phyloP scores from a whole-genome alignment of 78 protist species.

The Protostelium mycophagum region DNA sequence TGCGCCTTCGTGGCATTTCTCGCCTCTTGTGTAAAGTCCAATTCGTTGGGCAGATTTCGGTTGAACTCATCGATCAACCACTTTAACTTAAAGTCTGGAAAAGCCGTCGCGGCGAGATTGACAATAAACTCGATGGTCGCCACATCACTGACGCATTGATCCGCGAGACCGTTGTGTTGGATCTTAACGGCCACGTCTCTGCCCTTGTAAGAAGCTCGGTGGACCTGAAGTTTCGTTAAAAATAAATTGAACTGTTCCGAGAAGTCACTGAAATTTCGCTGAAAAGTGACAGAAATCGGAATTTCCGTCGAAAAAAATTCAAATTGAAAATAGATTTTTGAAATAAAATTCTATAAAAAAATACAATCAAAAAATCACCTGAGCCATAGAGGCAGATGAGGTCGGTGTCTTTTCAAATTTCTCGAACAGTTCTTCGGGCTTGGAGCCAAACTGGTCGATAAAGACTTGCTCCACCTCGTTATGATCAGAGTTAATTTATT shows the following conservation, averaged over 20 bases:
- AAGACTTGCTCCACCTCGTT: neutral
- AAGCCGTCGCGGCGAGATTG: neutral
- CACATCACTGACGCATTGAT: slow-evolving; percentile 9
- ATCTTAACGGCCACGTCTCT: slow-evolving; percentile 39
- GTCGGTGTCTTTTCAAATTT: slow-evolving; percentile 18
- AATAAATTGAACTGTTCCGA: too few species aligned
- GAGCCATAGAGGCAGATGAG: slow-evolving; percentile 56
- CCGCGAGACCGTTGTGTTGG: slow-evolving; percentile 11
- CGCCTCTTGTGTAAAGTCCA: slow-evolving; percentile 25
- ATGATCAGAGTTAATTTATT: too few species aligned
- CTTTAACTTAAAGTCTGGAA: neutral
- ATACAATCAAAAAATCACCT: too few species aligned
- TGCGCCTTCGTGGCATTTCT: slow-evolving; percentile 3
- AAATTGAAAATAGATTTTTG: too few species aligned
- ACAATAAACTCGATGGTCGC: neutral
- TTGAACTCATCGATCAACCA: slow-evolving; percentile 7
- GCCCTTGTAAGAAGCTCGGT: neutral
- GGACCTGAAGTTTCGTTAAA: too few species aligned
- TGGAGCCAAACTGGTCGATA: slow-evolving; percentile 8
- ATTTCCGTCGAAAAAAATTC: too few species aligned
- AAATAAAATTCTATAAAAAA: too few species aligned
- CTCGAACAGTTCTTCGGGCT: slow-evolving; percentile 9
- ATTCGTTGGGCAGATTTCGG: slow-evolving; percentile 6
- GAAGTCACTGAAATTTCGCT: too few species aligned
- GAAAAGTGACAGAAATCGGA: too few species aligned